Conservation (phyloP, 2,329 filamentous ascomycete genomes). For the Penicillium concentricum region DNA sequence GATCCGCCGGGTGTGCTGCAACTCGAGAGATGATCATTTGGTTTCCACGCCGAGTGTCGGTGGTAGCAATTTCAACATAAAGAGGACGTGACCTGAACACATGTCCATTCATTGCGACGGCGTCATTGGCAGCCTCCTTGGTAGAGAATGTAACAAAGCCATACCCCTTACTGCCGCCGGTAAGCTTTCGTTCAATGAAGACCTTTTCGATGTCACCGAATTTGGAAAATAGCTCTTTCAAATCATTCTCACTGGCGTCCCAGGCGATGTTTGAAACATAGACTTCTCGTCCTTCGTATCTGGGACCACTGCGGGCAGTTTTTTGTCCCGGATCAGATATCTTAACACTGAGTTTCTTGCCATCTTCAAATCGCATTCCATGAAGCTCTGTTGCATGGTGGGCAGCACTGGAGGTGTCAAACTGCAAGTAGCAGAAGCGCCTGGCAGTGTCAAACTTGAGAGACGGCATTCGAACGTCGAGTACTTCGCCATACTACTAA, state of each 20-base stretch:
- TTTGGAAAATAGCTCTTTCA: slow-evolving; percentile 69
- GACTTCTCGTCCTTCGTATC: slow-evolving; percentile 84
- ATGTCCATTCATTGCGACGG: slow-evolving; percentile 67
- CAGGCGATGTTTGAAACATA: slow-evolving; percentile 70
- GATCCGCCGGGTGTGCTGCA: slow-evolving; percentile 36
- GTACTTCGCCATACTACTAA: slow-evolving; percentile 69
- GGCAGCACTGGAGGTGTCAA: slow-evolving; percentile 67
- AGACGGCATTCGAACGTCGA: slow-evolving; percentile 85
- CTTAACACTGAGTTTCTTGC: slow-evolving; percentile 69
- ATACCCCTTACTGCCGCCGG: slow-evolving; percentile 70
- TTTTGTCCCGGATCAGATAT: slow-evolving; percentile 80
- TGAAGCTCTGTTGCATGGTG: slow-evolving; percentile 71
- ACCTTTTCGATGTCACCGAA: slow-evolving; percentile 74
- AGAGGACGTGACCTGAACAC: slow-evolving; percentile 68
- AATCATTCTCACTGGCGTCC: slow-evolving; percentile 63
- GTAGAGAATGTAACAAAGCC: slow-evolving; percentile 76
- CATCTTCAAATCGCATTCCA: slow-evolving; percentile 65
- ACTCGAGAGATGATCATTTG: slow-evolving; percentile 47
- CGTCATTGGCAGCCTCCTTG: slow-evolving; percentile 65
- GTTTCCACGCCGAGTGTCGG: slow-evolving; percentile 43
- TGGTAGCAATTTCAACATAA: slow-evolving; percentile 57
- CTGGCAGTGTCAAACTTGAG: slow-evolving; percentile 85
- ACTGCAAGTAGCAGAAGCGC: slow-evolving; percentile 96
- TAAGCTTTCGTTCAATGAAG: slow-evolving; percentile 66
- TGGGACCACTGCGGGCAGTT: slow-evolving; percentile 74